A percentile compares a stretch with the other conserved stretches of the same genome.
phyloP scores from a whole-genome alignment of 1,139 yeast genomes.

The Taiozyma sp. region DNA sequence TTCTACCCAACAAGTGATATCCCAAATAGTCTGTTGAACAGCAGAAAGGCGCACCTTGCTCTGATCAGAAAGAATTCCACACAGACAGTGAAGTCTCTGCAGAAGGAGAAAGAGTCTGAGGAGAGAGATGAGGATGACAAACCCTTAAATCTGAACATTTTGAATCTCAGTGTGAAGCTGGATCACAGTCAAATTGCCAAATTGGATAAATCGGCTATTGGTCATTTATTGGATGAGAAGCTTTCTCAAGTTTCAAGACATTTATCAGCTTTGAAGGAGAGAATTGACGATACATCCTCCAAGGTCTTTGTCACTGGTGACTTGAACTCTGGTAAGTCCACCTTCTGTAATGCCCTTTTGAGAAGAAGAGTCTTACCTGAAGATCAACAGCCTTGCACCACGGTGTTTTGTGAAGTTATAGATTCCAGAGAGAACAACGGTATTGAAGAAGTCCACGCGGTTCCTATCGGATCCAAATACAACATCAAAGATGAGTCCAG shows the following conservation, averaged over 20 bases:
- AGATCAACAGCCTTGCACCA: slow-evolving; percentile 97
- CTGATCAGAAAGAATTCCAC: slow-evolving; percentile 41
- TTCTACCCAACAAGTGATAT: slow-evolving; percentile 55
- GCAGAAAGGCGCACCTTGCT: slow-evolving; percentile 38
- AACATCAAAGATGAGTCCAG: slow-evolving; percentile 60
- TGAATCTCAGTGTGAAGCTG: slow-evolving; percentile 60
- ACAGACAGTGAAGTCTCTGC: slow-evolving; percentile 15
- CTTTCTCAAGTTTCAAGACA: slow-evolving; percentile 60
- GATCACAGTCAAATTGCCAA: slow-evolving; percentile 44
- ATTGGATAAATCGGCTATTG: slow-evolving; percentile 62
- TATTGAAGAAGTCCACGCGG: slow-evolving; percentile 90
- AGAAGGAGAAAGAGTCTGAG: slow-evolving; percentile 22
- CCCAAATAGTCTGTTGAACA: slow-evolving; percentile 36
- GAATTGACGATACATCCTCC: slow-evolving; percentile 89
- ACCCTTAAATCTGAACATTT: slow-evolving; percentile 47
- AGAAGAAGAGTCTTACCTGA: slow-evolving; percentile 81
- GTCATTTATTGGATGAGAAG: slow-evolving; percentile 61
- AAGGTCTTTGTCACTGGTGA: slow-evolving; percentile 97
- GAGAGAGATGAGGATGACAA: slow-evolving; percentile 22
- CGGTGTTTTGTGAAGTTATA: slow-evolving; percentile 91
- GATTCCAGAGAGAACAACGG: slow-evolving; percentile 77
- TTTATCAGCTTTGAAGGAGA: slow-evolving; percentile 64
- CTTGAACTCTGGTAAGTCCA: slow-evolving; percentile 93
- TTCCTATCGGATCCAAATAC: slow-evolving; percentile 59
- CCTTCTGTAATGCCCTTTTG: slow-evolving; percentile 88